A percentile compares a stretch with the other conserved stretches of the same genome.
Conservation (phyloP, 352 stramenopile genomes). For the Thalassiosira oceanica region DNA sequence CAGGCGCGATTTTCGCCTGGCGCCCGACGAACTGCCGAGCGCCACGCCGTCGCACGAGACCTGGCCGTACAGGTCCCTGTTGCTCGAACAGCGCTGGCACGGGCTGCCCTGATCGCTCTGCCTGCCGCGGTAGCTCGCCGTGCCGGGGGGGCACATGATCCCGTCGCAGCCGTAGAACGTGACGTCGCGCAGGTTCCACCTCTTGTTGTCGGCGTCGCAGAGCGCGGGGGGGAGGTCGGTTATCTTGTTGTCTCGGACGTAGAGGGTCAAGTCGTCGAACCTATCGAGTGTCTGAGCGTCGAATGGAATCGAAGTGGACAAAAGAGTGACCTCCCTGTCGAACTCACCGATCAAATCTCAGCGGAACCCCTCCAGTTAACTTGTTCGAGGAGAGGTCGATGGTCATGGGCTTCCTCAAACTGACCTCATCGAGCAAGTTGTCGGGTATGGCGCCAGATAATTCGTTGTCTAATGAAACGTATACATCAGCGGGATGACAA, state of each 20-base stretch:
- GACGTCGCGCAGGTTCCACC: conserved; percentile 73
- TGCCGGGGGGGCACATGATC: conserved; percentile 69
- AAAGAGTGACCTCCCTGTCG: background rate
- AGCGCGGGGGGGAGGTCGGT: conserved; percentile 21
- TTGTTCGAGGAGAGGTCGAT: conserved; percentile 53
- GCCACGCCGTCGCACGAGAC: conserved; percentile 32
- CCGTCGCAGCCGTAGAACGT: conserved; percentile 64
- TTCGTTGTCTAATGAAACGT: conserved; percentile 65
- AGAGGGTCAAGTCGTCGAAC: conserved; percentile 49
- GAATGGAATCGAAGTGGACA: background rate
- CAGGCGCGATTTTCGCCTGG: background rate
- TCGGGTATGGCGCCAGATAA: conserved; percentile 61
- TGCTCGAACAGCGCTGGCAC: conserved; percentile 30
- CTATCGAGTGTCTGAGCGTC: conserved; percentile 25
- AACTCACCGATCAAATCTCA: conserved; percentile 40
- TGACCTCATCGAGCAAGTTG: conserved; percentile 53
- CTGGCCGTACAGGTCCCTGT: conserved; percentile 35
- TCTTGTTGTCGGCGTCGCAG: conserved; percentile 43
- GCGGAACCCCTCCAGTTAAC: conserved; percentile 36
- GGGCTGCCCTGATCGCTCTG: conserved; percentile 23
- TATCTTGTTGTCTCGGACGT: conserved; percentile 50
- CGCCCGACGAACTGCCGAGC: conserved; percentile 18
- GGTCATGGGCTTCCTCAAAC: conserved; percentile 29
- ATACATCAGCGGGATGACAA: too few relatives aligned
- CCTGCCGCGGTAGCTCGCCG: conserved; percentile 48